These are phyloP conservation scores for Myxozyma vanderwaltii DNA, from an alignment of 805 yeast species.

Conservation along the genomic window DNA sequence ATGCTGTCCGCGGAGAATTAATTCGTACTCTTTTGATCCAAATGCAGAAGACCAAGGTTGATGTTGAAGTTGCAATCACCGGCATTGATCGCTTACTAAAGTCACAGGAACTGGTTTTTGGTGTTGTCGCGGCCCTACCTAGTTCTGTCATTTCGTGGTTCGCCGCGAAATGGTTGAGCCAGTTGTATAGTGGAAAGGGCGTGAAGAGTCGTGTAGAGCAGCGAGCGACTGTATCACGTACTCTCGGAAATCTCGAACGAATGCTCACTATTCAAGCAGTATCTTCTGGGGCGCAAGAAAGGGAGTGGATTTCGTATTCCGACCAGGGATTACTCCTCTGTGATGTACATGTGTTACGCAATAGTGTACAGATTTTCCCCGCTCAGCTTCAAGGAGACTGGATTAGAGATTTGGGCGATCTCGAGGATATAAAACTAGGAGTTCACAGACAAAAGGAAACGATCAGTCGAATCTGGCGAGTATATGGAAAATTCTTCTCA, in stretches of 20 bases:
- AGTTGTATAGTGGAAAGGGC: constrained; percentile 41
- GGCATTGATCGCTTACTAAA: constrained; percentile 89
- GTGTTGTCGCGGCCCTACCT: constrained; percentile 86
- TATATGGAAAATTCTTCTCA: constrained; percentile 23
- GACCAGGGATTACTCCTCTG: constrained; percentile 65
- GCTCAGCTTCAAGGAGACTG: constrained; percentile 54
- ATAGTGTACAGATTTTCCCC: constrained; percentile 55
- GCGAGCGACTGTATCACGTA: constrained; percentile 43
- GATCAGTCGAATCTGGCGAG: constrained; percentile 42
- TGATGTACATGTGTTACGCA: constrained; percentile 61
- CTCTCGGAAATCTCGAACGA: constrained; percentile 62
- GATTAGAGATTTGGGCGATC: constrained; percentile 63
- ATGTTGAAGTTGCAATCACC: constrained; percentile 82
- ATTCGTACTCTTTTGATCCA: constrained; percentile 81
- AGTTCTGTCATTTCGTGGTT: constrained; percentile 51
- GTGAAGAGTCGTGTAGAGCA: constrained; percentile 37
- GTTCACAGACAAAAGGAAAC: constrained; percentile 50
- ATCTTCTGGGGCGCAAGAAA: not conserved
- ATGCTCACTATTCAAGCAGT: constrained; percentile 45
- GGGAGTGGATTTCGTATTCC: constrained; percentile 41
- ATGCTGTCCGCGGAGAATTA: constrained; percentile 67
- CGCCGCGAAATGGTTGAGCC: constrained; percentile 19
- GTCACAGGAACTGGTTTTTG: constrained; percentile 93
- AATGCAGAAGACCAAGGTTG: constrained; percentile 94
- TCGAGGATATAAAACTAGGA: constrained; percentile 49